phyloP scores from a whole-genome alignment of 495 filamentous ascomycete species.

The Xylaria bambusicola region DNA sequence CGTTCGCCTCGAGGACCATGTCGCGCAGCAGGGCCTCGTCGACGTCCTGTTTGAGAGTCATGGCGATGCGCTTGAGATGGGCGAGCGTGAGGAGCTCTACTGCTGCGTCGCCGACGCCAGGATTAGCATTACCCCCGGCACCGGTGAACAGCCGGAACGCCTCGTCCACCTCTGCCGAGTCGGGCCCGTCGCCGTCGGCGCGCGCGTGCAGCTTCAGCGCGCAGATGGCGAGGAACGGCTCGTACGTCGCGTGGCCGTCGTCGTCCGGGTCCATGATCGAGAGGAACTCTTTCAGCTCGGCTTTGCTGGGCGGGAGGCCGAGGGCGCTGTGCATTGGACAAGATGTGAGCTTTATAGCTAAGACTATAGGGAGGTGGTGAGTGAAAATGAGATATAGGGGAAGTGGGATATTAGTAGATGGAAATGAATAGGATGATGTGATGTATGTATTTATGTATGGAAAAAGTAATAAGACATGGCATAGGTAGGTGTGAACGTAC shows the following conservation, averaged over 20 bases:
- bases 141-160: constrained; percentile 73
- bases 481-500: too few relatives aligned
- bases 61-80: constrained; percentile 77
- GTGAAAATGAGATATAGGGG: too few relatives aligned
- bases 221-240: constrained; percentile 77
- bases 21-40: constrained; percentile 78
- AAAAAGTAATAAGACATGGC: too few relatives aligned
- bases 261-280: constrained; percentile 79
- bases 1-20: constrained; percentile 94
- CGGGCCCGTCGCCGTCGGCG: constrained; percentile 51
- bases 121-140: constrained; percentile 40
- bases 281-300: constrained; percentile 72
- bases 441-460: too few relatives aligned
- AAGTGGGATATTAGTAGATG: too few relatives aligned
- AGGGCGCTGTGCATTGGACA: constrained; percentile 61
- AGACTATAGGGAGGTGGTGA: too few relatives aligned
- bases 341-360: too few relatives aligned
- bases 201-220: constrained; percentile 74
- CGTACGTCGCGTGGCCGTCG: constrained; percentile 73
- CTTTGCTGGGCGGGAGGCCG: constrained; percentile 63
- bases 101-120: constrained; percentile 28
- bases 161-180: constrained; percentile 67
- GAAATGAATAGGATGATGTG: too few relatives aligned
- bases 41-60: constrained; percentile 77
- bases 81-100: constrained; percentile 62